Evolutionary conservation across 805 yeast species (phyloP).

Genomic region (Candida michaelii): DNA sequence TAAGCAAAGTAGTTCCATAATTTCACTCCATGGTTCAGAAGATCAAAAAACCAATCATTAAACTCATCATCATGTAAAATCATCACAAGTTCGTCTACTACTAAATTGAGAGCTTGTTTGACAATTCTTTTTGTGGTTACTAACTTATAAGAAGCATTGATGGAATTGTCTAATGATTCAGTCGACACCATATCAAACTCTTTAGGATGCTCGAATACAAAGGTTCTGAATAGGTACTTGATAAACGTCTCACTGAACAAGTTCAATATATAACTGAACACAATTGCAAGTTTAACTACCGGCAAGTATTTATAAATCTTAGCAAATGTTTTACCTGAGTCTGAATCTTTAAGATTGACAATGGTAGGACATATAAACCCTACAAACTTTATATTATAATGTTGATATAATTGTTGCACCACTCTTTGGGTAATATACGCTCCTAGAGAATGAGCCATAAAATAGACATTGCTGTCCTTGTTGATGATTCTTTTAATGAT

Average conservation of each 20-base stretch:
- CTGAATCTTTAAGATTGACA: constrained; percentile 52
- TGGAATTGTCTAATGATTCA: constrained; percentile 27
- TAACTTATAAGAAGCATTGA: constrained; percentile 43
- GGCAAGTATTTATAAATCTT: constrained; percentile 28
- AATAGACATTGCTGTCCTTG: constrained; percentile 26
- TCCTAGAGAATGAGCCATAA: constrained; percentile 75
- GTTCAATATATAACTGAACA: constrained; percentile 27
- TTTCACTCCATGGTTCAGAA: constrained; percentile 20
- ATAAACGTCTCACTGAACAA: constrained; percentile 22
- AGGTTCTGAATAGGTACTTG: constrained; percentile 20
- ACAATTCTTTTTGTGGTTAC: constrained; percentile 44
- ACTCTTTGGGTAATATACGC: constrained; percentile 61
- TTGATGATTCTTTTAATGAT: constrained; percentile 41
- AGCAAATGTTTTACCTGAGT: constrained; percentile 31
- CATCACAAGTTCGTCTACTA: constrained; percentile 55
- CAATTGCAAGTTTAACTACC: constrained; percentile 19
- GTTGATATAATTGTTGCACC: constrained; percentile 25
- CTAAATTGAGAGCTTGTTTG: constrained; percentile 56
- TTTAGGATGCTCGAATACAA: constrained; percentile 18
- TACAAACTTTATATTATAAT: constrained; percentile 36
- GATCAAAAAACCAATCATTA: constrained; percentile 47
- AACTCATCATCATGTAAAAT: constrained; percentile 51
- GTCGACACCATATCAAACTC: constrained; percentile 18
- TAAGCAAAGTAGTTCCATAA: constrained; percentile 61
- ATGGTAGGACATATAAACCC: constrained; percentile 75